Evolutionary conservation across 2,329 filamentous ascomycete species (phyloP).

Genomic region (Hypoxylon sp.): DNA sequence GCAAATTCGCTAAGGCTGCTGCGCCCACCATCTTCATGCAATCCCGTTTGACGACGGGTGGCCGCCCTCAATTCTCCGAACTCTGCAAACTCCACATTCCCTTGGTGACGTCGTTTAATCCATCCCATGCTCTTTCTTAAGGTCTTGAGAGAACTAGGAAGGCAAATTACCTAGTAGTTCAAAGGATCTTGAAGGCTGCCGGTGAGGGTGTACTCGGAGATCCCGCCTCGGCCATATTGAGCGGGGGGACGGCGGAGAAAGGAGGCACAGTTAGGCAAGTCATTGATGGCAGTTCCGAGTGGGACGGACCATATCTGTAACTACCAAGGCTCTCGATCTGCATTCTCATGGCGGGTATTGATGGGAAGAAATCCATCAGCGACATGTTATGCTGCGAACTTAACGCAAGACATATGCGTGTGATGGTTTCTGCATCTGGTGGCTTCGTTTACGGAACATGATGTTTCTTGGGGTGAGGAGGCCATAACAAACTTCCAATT

Average conservation of each 20-base stretch:
- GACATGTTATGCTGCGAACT: constrained; percentile 18
- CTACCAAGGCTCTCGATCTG: constrained; percentile 17
- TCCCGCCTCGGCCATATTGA: constrained; percentile 33
- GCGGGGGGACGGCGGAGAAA: constrained; percentile 24
- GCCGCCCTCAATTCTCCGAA: constrained; percentile 34
- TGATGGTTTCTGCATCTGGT: constrained; percentile 24
- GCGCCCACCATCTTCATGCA: constrained; percentile 39
- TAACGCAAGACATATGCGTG: constrained; percentile 20
- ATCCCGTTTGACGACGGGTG: constrained; percentile 29
- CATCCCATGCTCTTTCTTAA: constrained; percentile 15
- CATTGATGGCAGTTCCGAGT: constrained; percentile 24
- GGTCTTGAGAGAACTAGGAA: constrained; percentile 6
- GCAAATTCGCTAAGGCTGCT: constrained; percentile 31
- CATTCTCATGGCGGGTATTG: constrained; percentile 31
- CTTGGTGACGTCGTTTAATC: constrained; percentile 24
- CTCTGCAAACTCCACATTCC: constrained; percentile 19
- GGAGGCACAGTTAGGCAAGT: constrained; percentile 32
- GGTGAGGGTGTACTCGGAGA: constrained; percentile 26
- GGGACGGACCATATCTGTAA: constrained; percentile 23
- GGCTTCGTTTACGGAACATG: constrained; percentile 34
- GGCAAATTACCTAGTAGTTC: constrained; percentile 3
- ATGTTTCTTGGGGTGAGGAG: constrained; percentile 19
- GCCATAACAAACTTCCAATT: constrained; percentile 25
- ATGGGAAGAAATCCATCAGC: constrained; percentile 12
- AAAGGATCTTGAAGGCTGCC: constrained; percentile 11